These are phyloP conservation scores for Leishmania guyanensis DNA, from an alignment of 208 protist species.

Conservation along the genomic window DNA sequence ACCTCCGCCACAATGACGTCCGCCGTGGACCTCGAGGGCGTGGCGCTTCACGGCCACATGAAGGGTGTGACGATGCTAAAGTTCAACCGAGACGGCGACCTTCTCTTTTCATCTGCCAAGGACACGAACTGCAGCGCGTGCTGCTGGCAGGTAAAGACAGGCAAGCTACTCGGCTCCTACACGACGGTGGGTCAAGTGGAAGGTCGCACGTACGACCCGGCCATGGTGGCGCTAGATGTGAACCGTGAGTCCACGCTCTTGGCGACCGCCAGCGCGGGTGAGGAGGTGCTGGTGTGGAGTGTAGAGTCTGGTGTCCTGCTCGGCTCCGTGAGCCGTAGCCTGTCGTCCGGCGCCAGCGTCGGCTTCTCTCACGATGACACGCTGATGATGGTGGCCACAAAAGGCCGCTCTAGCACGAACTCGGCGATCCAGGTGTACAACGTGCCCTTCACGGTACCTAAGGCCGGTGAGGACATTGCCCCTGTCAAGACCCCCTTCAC, in stretches of 20 bases:
- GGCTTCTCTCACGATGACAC: conserved; percentile 92
- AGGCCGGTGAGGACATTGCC: conserved; percentile 61
- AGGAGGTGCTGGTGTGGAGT: conserved; percentile 86
- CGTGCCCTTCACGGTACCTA: conserved; percentile 66
- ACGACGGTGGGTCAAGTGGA: conserved; percentile 75
- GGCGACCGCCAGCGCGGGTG: conserved; percentile 77
- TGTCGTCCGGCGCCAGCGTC: conserved; percentile 68
- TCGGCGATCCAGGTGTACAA: conserved; percentile 92
- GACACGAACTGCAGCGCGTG: conserved; percentile 89
- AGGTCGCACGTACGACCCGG: conserved; percentile 61
- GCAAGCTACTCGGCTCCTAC: conserved; percentile 97
- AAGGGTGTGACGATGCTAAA: conserved; percentile 93
- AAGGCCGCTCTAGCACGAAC: conserved; percentile 74
- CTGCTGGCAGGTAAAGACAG: conserved; percentile 94
- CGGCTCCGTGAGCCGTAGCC: conserved; percentile 64
- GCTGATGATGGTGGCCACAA: conserved; percentile 91
- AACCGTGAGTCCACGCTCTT: conserved; percentile 88
- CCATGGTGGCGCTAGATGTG: conserved; percentile 95
- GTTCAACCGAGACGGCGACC: conserved; percentile 98
- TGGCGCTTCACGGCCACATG: conserved; percentile 90
- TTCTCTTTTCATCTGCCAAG: conserved; percentile 96
- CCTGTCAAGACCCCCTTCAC: conserved; percentile 69
- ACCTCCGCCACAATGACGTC: conserved; percentile 24
- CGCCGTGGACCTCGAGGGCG: conserved; percentile 46
- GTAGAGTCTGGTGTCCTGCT: conserved; percentile 93